Conservation (phyloP, 768 basidiomycete species). For the Hygrocybe punicea region DNA sequence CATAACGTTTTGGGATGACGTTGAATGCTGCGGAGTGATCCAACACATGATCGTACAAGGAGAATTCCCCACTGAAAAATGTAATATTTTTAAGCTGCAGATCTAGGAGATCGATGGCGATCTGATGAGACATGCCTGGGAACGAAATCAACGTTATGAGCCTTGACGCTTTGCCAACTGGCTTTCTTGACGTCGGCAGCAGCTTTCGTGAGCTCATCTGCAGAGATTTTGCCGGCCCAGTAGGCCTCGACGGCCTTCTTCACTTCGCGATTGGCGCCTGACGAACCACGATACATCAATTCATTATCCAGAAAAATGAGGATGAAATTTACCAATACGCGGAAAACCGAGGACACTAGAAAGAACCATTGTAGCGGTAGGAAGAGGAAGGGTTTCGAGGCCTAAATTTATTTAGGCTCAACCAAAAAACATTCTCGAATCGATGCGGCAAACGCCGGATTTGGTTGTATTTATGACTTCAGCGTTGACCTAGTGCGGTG, state of each 20-base stretch:
- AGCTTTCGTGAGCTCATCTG: constrained; percentile 81
- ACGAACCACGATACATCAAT: constrained; percentile 7
- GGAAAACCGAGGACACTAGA: constrained; percentile 92
- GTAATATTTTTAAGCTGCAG: no score
- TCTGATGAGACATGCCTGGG: constrained; percentile 70
- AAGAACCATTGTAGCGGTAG: constrained; percentile 72
- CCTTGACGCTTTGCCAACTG: constrained; percentile 85
- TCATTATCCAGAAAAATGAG: background rate
- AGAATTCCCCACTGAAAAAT: constrained; percentile 99
- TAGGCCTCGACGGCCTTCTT: constrained; percentile 99
- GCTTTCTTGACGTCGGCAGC: constrained; percentile 85
- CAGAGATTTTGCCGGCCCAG: constrained; percentile 90
- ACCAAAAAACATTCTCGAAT: no score
- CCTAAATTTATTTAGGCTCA: no score
- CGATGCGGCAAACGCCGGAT: no score
- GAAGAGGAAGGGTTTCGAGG: no score
- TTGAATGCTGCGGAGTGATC: constrained; percentile 97
- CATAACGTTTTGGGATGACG: constrained; percentile 92
- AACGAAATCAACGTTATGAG: constrained; percentile 81
- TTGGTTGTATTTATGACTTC: no score
- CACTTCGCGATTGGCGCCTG: constrained; percentile 90
- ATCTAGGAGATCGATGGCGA: no score
- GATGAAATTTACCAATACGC: constrained; percentile 65
- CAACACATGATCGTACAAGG: constrained; percentile 97
- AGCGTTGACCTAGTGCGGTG: no score